phyloP scores from a whole-genome alignment of 2,329 filamentous ascomycete genomes.

The Claviceps sp. region DNA sequence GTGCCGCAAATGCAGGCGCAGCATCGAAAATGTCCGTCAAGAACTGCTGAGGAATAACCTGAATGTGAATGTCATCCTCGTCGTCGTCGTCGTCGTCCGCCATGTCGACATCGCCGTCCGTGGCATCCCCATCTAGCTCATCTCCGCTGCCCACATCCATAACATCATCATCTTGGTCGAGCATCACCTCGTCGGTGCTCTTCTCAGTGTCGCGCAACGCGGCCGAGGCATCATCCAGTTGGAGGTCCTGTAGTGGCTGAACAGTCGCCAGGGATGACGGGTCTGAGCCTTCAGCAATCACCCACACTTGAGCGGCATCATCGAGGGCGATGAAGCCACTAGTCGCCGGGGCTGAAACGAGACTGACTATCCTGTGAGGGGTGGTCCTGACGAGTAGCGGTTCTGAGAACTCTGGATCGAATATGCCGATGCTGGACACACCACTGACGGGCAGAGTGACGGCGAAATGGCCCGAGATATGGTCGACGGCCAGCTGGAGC shows the following conservation, averaged over 20 bases:
- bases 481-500: slow-evolving; percentile 60
- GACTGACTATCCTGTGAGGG: slow-evolving; percentile 46
- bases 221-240: slow-evolving; percentile 27
- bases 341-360: slow-evolving; percentile 49
- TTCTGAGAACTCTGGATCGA: slow-evolving; percentile 44
- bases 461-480: slow-evolving; percentile 50
- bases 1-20: slow-evolving; percentile 54
- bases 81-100: slow-evolving; percentile 23
- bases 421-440: slow-evolving; percentile 49
- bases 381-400: slow-evolving; percentile 46
- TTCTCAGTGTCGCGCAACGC: slow-evolving; percentile 17
- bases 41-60: slow-evolving; percentile 54
- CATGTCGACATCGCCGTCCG: slow-evolving; percentile 27
- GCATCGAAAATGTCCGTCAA: slow-evolving; percentile 58
- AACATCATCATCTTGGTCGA: slow-evolving; percentile 21
- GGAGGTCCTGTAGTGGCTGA: slow-evolving; percentile 41
- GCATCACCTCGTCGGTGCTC: slow-evolving; percentile 18
- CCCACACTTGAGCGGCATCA: slow-evolving; percentile 58
- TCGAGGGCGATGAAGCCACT: slow-evolving; percentile 68
- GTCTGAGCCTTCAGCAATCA: slow-evolving; percentile 44
- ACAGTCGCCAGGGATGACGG: slow-evolving; percentile 37
- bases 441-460: slow-evolving; percentile 37
- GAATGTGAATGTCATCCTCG: slow-evolving; percentile 32
- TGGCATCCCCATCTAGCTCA: slow-evolving; percentile 22
- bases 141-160: slow-evolving; percentile 29